Base-by-base conservation (phyloP, 495 filamentous ascomycete species). In the Aspergillus funiculosus region DNA sequence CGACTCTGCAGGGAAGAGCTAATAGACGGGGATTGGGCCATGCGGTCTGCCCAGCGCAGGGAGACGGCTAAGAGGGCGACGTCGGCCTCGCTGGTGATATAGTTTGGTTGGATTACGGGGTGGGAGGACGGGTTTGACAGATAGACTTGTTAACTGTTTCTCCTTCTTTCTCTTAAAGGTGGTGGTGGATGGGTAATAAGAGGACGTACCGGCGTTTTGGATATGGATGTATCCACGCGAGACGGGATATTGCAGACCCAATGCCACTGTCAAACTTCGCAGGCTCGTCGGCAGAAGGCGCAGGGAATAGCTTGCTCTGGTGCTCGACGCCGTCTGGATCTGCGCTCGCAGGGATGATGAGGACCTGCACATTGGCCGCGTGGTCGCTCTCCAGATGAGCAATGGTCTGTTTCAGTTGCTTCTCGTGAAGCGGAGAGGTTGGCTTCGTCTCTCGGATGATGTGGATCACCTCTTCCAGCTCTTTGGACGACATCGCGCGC, bases 191-290 rank as follows among this genome's bases (percentile, higher is more conserved):
- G 34, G 13, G 8, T n/a, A n/a, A n/a, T n/a, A n/a, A n/a, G 13
- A 1, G 21, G 13, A 22, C 58, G 59, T 5, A 62, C 19, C 45
- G 9, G 13, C 17, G 13, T 59, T 65, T 0, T 54, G 51, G 34
- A 80, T 78, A 56, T 82, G 79, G 27, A 80, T 71, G 13, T 53
- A 71, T 3, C 79, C 79, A 4, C 78, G 73, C 0, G 77, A 77
- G 15, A 76, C 68, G 1, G 62, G 62, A 26, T 62, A 63, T 34
- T 63, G 54, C 25, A 63, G 24, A 34, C 57, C 60, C 4, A 52
- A 25, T 0, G 50, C 57, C 5, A 56, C 35, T 0, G 54, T 58
- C 6, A 60, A 4, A 7, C 57, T 54, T n/a, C 18, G 42, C 50
- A 1, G 57, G 46, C 24, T 51, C 26, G 14, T 39, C 51, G 0